phyloP scores from a whole-genome alignment of 2,329 filamentous ascomycete species.

The Cladophialophora chaetospira region DNA sequence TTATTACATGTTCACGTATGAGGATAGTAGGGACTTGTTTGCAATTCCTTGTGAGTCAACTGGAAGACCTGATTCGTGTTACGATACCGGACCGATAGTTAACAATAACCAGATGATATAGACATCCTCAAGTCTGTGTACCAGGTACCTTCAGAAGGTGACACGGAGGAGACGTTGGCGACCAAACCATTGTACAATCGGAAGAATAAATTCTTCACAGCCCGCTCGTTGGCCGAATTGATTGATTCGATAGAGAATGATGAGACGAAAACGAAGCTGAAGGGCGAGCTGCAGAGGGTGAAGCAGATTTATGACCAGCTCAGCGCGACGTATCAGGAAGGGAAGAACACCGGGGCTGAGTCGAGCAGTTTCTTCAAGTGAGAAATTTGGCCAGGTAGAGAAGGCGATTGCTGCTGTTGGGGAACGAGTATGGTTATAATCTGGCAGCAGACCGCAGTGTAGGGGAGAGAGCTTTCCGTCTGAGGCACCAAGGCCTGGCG shows the following conservation, averaged over 20 bases:
- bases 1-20: slow-evolving; percentile 62
- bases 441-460: no score
- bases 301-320: slow-evolving; percentile 53
- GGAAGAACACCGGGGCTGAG: slow-evolving; percentile 40
- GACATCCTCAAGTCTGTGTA: slow-evolving; percentile 60
- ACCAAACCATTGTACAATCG: slow-evolving; percentile 55
- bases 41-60: slow-evolving; percentile 50
- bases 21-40: slow-evolving; percentile 60
- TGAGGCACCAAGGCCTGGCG: no score
- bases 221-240: slow-evolving; percentile 24
- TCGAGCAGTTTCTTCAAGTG: slow-evolving; percentile 27
- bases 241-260: slow-evolving; percentile 40
- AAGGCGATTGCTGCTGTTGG: neutral
- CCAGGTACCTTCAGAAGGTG: slow-evolving; percentile 44
- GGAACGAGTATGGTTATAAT: neutral
- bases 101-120: slow-evolving; percentile 53
- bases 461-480: no score
- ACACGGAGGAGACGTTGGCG: slow-evolving; percentile 42
- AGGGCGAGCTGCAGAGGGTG: slow-evolving; percentile 49
- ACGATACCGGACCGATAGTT: neutral
- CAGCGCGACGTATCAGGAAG: slow-evolving; percentile 54
- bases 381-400: neutral
- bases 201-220: slow-evolving; percentile 58
- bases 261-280: slow-evolving; percentile 40
- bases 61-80: neutral